phyloP scores from a whole-genome alignment of 768 basidiomycete species.

The Suillus bovinus region DNA sequence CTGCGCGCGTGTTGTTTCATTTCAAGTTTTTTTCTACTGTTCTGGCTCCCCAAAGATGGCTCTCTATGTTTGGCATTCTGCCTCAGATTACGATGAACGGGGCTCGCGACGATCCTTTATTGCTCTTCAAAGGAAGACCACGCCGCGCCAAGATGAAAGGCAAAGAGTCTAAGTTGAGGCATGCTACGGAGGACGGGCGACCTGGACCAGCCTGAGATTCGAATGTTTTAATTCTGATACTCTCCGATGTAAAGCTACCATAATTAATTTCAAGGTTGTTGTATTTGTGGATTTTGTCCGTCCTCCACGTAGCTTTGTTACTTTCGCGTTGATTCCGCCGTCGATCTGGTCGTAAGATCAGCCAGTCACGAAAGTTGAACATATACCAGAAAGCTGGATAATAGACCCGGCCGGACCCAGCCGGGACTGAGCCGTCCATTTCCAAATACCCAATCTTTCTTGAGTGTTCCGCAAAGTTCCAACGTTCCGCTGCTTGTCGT shows the following conservation, averaged over 20 bases:
- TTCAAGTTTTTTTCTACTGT: slow-evolving; percentile 71
- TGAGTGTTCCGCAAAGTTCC: not conserved
- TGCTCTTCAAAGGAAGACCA: not conserved
- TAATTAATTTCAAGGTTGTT: not conserved
- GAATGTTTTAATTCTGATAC: not conserved
- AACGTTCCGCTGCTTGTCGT: not conserved
- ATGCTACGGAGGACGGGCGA: not conserved
- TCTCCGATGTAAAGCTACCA: not conserved
- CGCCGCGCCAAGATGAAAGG: not conserved
- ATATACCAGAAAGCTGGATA: not conserved
- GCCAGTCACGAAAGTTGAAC: not conserved
- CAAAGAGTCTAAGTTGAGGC: not conserved
- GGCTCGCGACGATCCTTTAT: not conserved
- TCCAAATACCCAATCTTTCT: not conserved
- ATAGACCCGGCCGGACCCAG: not conserved
- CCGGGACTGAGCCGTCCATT: not conserved
- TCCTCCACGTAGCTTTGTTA: not conserved
- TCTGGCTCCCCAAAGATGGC: slow-evolving; percentile 37
- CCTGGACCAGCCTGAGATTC: not conserved
- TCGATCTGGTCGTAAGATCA: not conserved
- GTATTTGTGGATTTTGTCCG: not conserved
- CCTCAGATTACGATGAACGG: not conserved
- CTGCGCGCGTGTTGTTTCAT: slow-evolving; percentile 74
- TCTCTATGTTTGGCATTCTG: not conserved
- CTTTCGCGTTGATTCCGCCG: not conserved